A percentile compares a stretch with the other conserved stretches of the same genome.
Evolutionary conservation across 805 yeast genomes (phyloP).

Genomic region (Saturnispora diversa): DNA sequence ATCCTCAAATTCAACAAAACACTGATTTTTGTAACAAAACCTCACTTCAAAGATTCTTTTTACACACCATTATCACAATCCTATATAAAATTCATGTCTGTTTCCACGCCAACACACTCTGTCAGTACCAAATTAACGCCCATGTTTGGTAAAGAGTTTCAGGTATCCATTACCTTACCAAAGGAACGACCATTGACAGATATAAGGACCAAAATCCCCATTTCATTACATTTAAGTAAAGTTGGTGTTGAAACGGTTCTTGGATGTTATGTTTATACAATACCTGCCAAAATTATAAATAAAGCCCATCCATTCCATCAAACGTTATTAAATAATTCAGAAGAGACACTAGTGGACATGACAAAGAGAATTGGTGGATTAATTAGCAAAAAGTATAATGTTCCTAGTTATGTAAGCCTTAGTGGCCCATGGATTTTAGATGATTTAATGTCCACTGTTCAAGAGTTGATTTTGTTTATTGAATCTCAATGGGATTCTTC

Average conservation of each 20-base stretch:
- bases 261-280: conserved; percentile 40
- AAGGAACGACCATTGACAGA: background rate
- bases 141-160: conserved; percentile 4
- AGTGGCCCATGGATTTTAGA: conserved; percentile 33
- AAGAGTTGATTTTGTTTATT: conserved; percentile 25
- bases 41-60: too few relatives aligned
- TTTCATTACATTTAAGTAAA: conserved; percentile 31
- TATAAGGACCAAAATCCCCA: conserved; percentile 23
- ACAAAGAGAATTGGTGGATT: conserved; percentile 36
- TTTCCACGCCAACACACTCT: background rate
- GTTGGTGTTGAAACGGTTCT: conserved; percentile 26
- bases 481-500: conserved; percentile 19
- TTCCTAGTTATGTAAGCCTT: conserved; percentile 40
- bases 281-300: conserved; percentile 27
- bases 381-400: conserved; percentile 32
- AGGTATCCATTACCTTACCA: conserved; percentile 3
- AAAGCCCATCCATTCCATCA: conserved; percentile 29
- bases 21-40: too few relatives aligned
- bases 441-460: conserved; percentile 25
- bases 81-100: background rate
- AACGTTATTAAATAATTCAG: conserved; percentile 36
- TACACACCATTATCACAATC: too few relatives aligned
- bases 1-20: too few relatives aligned
- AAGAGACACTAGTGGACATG: conserved; percentile 35
- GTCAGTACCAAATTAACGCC: conserved; percentile 3